phyloP scores from a whole-genome alignment of 192 early-diverging fungal species.

The Linnemannia exigua region DNA sequence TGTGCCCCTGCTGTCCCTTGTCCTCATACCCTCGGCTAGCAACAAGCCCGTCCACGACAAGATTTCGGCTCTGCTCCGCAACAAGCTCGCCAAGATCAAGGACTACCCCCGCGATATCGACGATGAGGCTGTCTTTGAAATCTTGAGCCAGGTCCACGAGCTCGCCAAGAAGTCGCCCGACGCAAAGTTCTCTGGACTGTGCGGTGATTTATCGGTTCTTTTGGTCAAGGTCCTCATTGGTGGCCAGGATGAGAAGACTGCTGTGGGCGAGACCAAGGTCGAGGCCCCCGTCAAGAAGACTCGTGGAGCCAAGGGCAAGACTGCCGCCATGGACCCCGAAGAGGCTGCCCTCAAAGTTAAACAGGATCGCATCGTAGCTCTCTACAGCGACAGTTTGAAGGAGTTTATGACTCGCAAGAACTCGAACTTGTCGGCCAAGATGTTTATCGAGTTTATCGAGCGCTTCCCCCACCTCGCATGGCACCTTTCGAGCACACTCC shows the following conservation, averaged over 20 bases:
- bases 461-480: slow-evolving; percentile 72
- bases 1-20: slow-evolving; percentile 76
- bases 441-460: slow-evolving; percentile 78
- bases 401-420: slow-evolving; percentile 85
- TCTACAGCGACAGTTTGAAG: slow-evolving; percentile 72
- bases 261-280: slow-evolving; percentile 42
- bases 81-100: slow-evolving; percentile 73
- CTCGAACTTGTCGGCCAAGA: slow-evolving; percentile 73
- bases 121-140: slow-evolving; percentile 66
- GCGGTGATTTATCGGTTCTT: slow-evolving; percentile 69
- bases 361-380: slow-evolving; percentile 56
- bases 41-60: slow-evolving; percentile 80
- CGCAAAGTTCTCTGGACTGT: slow-evolving; percentile 65
- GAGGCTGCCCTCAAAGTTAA: slow-evolving; percentile 42
- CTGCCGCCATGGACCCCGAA: slow-evolving; percentile 23
- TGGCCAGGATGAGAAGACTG: slow-evolving; percentile 60
- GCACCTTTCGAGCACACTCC: slow-evolving; percentile 69
- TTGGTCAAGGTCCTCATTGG: slow-evolving; percentile 71
- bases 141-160: slow-evolving; percentile 79
- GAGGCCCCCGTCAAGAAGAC: slow-evolving; percentile 42
- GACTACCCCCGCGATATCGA: slow-evolving; percentile 72
- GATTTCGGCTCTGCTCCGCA: slow-evolving; percentile 72
- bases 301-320: slow-evolving; percentile 19
- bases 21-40: slow-evolving; percentile 67
- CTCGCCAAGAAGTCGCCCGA: slow-evolving; percentile 75